Conservation (phyloP, 768 basidiomycete genomes). For the Mycena kentingensis region DNA sequence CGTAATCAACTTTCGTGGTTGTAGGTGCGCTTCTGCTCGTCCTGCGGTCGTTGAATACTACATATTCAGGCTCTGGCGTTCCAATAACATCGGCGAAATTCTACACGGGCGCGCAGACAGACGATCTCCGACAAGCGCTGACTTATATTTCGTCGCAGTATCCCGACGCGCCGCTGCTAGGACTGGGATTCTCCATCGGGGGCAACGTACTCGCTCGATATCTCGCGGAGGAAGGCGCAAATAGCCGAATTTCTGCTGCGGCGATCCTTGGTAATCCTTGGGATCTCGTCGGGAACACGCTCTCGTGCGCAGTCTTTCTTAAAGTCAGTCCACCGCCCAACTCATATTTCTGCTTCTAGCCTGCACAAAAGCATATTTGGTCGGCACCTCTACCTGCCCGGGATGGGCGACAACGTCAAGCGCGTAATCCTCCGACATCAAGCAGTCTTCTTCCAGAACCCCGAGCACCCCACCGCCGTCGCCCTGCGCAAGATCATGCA, state of each 20-base stretch:
- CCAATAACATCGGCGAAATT: conserved; percentile 81
- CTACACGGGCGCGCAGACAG: conserved; percentile 87
- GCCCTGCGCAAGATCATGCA: conserved; percentile 46
- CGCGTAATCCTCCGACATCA: conserved; percentile 57
- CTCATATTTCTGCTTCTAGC: conserved; percentile 34
- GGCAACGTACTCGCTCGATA: conserved; percentile 90
- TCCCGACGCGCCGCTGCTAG: conserved; percentile 81
- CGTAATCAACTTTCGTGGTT: conserved; percentile 92
- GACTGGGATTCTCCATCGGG: conserved; percentile 91
- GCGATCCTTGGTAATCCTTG: conserved; percentile 70
- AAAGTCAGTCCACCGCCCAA: conserved; percentile 4
- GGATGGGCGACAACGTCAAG: conserved; percentile 75
- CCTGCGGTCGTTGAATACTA: conserved; percentile 4
- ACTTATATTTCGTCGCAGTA: conserved; percentile 71
- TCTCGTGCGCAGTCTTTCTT: conserved; percentile 18
- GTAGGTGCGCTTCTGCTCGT: conserved; percentile 45
- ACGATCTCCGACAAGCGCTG: conserved; percentile 83
- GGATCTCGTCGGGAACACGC: conserved; percentile 40
- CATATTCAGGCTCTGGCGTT: conserved; percentile 70
- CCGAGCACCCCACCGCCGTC: conserved; percentile 52
- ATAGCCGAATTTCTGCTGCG: conserved; percentile 63
- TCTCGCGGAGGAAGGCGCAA: conserved; percentile 76
- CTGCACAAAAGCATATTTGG: conserved; percentile 57
- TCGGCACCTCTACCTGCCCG: conserved; percentile 68
- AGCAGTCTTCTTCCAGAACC: conserved; percentile 45